A percentile compares a stretch with the other conserved stretches of the same genome.
phyloP scores from a whole-genome alignment of 495 filamentous ascomycete genomes.

The Aspergillus campestris region DNA sequence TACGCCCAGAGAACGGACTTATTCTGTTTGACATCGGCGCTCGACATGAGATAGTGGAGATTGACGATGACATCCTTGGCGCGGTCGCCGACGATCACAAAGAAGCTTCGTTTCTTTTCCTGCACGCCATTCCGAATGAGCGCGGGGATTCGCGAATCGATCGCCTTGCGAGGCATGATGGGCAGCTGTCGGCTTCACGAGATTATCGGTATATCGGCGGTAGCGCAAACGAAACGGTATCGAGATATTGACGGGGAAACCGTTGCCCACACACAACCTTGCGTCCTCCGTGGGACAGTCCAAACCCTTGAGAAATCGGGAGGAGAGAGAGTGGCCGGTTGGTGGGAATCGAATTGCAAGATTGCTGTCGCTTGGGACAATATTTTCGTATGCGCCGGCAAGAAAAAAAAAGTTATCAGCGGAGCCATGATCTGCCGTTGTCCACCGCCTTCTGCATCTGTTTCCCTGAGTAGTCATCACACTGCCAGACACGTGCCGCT shows the following conservation, averaged over 20 bases:
- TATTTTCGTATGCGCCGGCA: neutral
- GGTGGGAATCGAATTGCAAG: neutral
- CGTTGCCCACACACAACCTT: neutral
- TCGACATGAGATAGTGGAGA: slow-evolving; percentile 88
- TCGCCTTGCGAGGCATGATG: slow-evolving; percentile 48
- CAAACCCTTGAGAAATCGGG: slow-evolving; percentile 1
- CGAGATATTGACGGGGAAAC: neutral
- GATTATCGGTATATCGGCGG: neutral
- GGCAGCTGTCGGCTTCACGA: neutral
- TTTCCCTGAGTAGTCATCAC: neutral
- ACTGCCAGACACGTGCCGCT: neutral
- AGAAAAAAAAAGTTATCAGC: slow-evolving; percentile 14
- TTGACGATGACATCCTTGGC: slow-evolving; percentile 97
- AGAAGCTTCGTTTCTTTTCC: slow-evolving; percentile 96
- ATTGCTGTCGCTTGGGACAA: neutral
- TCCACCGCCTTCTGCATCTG: slow-evolving; percentile 9
- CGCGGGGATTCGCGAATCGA: slow-evolving; percentile 90
- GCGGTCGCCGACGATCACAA: slow-evolving; percentile 90
- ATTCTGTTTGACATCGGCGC: slow-evolving; percentile 85
- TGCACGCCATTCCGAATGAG: slow-evolving; percentile 93
- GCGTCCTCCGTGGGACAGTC: neutral
- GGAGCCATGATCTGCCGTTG: slow-evolving; percentile 5
- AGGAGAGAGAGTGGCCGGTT: neutral
- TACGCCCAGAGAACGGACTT: slow-evolving; percentile 99
- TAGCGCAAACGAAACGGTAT: neutral